phyloP scores from a whole-genome alignment of 768 basidiomycete species.

The Xerocomus spinulosus region DNA sequence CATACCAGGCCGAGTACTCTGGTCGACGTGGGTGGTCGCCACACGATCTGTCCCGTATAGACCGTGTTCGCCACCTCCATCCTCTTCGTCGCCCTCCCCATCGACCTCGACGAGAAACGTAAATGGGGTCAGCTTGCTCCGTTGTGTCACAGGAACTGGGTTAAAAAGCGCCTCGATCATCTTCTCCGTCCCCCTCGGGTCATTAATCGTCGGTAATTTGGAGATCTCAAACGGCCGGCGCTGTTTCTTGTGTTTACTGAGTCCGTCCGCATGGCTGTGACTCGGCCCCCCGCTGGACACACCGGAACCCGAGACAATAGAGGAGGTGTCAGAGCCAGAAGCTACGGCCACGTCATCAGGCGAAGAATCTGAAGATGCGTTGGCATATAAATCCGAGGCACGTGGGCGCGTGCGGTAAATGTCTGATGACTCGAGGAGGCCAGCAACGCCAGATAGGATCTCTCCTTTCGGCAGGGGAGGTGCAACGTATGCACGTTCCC shows the following conservation, averaged over 20 bases:
- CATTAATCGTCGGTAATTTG: constrained; percentile 48
- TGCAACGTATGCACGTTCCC: constrained; percentile 52
- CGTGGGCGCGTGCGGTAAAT: constrained; percentile 48
- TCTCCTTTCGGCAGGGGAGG: constrained; percentile 71
- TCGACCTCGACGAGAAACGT: constrained; percentile 34
- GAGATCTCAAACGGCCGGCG: constrained; percentile 29
- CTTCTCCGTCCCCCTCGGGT: constrained; percentile 61
- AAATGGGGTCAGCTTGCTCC: constrained; percentile 29
- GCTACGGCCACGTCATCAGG: constrained; percentile 12
- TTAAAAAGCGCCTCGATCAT: constrained; percentile 82
- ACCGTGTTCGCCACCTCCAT: constrained; percentile 10
- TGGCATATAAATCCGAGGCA: constrained; percentile 43
- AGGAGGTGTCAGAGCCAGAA: constrained; percentile 19
- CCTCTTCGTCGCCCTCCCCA: constrained; percentile 17
- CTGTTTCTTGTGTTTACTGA: constrained; percentile 17
- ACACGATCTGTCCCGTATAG: not conserved
- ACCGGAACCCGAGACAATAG: constrained; percentile 16
- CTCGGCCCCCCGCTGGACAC: not conserved
- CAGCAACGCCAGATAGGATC: constrained; percentile 63
- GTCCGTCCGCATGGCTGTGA: not conserved
- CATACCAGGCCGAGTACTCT: not conserved
- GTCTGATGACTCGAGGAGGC: constrained; percentile 52
- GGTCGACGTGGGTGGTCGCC: not conserved
- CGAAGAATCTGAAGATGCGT: constrained; percentile 27
- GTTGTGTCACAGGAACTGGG: constrained; percentile 46